Evolutionary conservation across 2,329 filamentous ascomycete species (phyloP).

Genomic region (Ophidiomyces ophidiicola): DNA sequence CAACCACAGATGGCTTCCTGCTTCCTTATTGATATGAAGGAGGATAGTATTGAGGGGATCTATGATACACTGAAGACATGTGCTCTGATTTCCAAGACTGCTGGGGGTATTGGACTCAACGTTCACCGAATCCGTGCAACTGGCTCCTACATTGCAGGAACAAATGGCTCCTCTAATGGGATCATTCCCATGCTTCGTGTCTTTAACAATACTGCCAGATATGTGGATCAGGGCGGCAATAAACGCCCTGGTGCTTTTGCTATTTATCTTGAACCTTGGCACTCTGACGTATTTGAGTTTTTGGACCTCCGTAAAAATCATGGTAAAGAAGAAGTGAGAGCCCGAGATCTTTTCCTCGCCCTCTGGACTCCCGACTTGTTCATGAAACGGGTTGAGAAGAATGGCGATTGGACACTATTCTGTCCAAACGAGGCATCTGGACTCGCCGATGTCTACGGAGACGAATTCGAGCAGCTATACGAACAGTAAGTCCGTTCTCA

Average conservation of each 20-base stretch:
- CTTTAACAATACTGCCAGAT: constrained; percentile 98
- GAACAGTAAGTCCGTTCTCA: constrained; percentile 39
- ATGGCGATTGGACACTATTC: constrained; percentile 94
- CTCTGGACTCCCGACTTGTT: constrained; percentile 98
- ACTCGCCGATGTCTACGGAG: constrained; percentile 90
- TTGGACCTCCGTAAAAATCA: constrained; percentile 98
- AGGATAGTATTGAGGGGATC: constrained; percentile 97
- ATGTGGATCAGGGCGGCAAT: constrained; percentile 98
- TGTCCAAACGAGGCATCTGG: constrained; percentile 94
- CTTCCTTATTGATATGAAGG: constrained; percentile 99
- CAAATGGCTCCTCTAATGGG: constrained; percentile 95
- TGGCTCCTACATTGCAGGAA: constrained; percentile 94
- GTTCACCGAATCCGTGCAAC: constrained; percentile 94
- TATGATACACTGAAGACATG: constrained; percentile 99
- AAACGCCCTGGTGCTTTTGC: constrained; percentile 97
- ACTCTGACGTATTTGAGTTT: constrained; percentile 94
- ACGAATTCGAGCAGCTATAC: constrained; percentile 92
- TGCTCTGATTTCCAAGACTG: constrained; percentile 99
- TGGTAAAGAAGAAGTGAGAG: constrained; percentile 94
- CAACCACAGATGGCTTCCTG: constrained; percentile 91
- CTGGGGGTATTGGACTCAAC: constrained; percentile 93
- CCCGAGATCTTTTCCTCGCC: constrained; percentile 92
- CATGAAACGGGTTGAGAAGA: constrained; percentile 98
- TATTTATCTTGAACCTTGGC: constrained; percentile 98
- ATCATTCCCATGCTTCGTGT: constrained; percentile 96